phyloP scores from a whole-genome alignment of 495 filamentous ascomycete species.

The Penicillium paxilli region DNA sequence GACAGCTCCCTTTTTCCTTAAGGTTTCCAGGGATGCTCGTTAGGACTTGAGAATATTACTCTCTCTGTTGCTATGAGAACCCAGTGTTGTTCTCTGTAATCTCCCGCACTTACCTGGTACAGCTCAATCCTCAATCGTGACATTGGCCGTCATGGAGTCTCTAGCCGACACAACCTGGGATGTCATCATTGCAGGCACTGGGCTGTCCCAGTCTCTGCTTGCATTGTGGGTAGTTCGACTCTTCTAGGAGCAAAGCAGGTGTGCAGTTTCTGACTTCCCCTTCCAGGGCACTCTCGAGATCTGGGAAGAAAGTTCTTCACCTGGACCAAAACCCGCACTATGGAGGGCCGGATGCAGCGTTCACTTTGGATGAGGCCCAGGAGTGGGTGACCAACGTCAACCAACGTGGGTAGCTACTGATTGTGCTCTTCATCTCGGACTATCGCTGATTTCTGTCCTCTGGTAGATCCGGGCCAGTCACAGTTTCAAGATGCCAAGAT shows the following conservation, averaged over 20 bases:
- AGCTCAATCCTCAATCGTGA: conserved; percentile 14
- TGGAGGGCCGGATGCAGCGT: conserved; percentile 80
- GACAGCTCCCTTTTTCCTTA: background rate
- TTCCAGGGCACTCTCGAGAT: conserved; percentile 85
- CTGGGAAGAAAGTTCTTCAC: conserved; percentile 88
- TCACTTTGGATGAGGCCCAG: conserved; percentile 80
- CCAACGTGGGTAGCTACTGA: conserved; percentile 36
- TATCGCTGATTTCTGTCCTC: conserved; percentile 24
- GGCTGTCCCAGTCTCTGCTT: conserved; percentile 84
- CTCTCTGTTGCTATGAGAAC: conserved; percentile 26
- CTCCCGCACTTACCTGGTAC: conserved; percentile 25
- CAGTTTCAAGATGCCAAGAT: conserved; percentile 44
- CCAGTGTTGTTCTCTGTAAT: conserved; percentile 26
- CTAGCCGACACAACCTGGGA: conserved; percentile 85
- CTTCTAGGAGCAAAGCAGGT: conserved; percentile 18
- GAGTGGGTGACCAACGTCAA: conserved; percentile 63
- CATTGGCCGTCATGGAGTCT: conserved; percentile 65
- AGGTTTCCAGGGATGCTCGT: conserved; percentile 7
- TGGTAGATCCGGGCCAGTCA: conserved; percentile 33
- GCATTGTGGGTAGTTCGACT: conserved; percentile 71
- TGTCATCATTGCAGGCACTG: conserved; percentile 86
- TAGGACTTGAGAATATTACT: conserved; percentile 21
- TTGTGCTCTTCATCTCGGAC: conserved; percentile 1
- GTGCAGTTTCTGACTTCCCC: conserved; percentile 55
- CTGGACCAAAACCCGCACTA: conserved; percentile 87